Evolutionary conservation across 2,329 filamentous ascomycete species (phyloP).

Genomic region (Ophiosphaerella herpotricha): DNA sequence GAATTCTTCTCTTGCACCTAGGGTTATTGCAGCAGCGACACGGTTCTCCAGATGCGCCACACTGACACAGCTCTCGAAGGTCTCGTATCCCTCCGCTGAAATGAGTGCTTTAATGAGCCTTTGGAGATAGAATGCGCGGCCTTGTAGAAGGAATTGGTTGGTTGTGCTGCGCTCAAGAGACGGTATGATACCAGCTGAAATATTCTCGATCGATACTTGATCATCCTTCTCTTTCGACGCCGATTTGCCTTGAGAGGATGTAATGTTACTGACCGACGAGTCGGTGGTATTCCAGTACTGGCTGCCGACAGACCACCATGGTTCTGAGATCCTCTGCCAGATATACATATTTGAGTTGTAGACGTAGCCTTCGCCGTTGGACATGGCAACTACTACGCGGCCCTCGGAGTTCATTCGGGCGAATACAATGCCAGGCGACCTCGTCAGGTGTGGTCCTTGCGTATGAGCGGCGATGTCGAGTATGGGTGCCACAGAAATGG

Average conservation of each 20-base stretch:
- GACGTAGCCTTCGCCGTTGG: slow-evolving; percentile 91
- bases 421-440: slow-evolving; percentile 83
- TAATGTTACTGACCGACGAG: slow-evolving; percentile 80
- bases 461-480: slow-evolving; percentile 84
- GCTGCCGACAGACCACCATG: slow-evolving; percentile 97
- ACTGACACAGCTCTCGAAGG: slow-evolving; percentile 86
- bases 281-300: slow-evolving; percentile 99
- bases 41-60: slow-evolving; percentile 96
- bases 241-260: slow-evolving; percentile 58
- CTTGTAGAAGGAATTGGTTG: slow-evolving; percentile 86
- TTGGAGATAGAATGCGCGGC: slow-evolving; percentile 87
- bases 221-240: slow-evolving; percentile 49
- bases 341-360: slow-evolving; percentile 85
- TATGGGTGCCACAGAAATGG: slow-evolving; percentile 84
- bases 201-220: slow-evolving; percentile 59
- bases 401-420: slow-evolving; percentile 89
- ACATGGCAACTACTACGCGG: slow-evolving; percentile 84
- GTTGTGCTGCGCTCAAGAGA: slow-evolving; percentile 94
- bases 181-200: slow-evolving; percentile 91
- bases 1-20: slow-evolving; percentile 90
- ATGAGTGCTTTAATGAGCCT: slow-evolving; percentile 87
- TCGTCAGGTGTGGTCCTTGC: slow-evolving; percentile 76
- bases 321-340: slow-evolving; percentile 95
- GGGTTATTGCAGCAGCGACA: slow-evolving; percentile 81
- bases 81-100: slow-evolving; percentile 87